phyloP scores from a whole-genome alignment of 169 alveolate genomes.

The Amoebophrya sp. region DNA sequence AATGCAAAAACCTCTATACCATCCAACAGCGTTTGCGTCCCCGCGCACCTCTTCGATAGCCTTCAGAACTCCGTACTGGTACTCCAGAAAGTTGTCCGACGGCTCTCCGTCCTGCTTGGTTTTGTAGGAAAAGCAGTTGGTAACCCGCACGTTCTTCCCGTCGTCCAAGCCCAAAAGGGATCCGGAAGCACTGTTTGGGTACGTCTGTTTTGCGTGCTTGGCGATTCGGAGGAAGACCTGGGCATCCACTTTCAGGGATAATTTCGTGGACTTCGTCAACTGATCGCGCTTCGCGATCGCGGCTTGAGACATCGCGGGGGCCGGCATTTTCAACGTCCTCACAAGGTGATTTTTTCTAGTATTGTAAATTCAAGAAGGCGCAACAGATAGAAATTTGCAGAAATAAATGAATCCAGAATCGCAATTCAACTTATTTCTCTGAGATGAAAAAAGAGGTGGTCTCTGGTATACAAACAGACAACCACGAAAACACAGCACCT shows the following conservation, averaged over 20 bases:
- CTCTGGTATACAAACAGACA: too few species aligned
- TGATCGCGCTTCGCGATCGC: too few species aligned
- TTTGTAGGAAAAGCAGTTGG: not conserved
- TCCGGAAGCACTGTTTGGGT: not conserved
- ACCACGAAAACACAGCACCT: too few species aligned
- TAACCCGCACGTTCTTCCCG: not conserved
- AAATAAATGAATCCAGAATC: too few species aligned
- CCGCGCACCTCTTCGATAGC: slow-evolving; percentile 14
- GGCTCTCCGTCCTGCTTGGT: not conserved
- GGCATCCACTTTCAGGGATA: not conserved
- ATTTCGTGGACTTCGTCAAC: too few species aligned
- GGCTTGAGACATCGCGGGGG: too few species aligned
- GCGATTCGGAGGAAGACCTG: slow-evolving; percentile 7
- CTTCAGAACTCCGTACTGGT: not conserved
- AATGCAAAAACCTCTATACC: not conserved
- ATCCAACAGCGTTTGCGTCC: not conserved
- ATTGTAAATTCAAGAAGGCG: too few species aligned
- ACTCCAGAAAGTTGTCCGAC: not conserved
- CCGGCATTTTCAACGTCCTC: too few species aligned
- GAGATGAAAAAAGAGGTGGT: too few species aligned
- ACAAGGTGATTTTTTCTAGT: too few species aligned
- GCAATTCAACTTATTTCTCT: too few species aligned
- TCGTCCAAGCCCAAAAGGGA: not conserved
- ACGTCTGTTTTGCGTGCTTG: not conserved
- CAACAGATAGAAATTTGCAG: too few species aligned